Evolutionary conservation across 345 rosid genomes (phyloP).

Genomic region (Lepidium aucheri): DNA sequence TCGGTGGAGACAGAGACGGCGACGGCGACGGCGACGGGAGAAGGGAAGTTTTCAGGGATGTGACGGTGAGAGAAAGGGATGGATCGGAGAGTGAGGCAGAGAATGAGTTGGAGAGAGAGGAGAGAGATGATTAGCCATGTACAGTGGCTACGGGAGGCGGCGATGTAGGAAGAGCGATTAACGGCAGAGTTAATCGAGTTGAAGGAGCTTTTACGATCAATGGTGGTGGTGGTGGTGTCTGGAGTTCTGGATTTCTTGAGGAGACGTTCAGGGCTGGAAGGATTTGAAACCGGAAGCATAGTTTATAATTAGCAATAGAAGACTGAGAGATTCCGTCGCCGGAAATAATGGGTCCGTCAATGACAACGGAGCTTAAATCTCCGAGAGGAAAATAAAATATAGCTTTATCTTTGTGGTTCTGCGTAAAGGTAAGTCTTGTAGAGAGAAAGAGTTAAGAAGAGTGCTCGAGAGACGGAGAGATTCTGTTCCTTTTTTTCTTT

Average conservation of each 20-base stretch:
- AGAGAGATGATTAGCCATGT: conserved; percentile 52
- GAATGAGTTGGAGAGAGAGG: conserved; percentile 52
- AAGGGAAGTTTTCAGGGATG: conserved; percentile 23
- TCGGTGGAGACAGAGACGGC: not conserved
- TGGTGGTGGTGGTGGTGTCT: conserved; percentile 12
- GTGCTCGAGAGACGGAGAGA: conserved; percentile 21
- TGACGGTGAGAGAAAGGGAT: conserved; percentile 33
- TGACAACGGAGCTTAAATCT: conserved; percentile 7
- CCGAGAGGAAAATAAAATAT: not conserved
- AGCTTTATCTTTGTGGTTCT: conserved; percentile 14
- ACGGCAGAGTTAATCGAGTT: conserved; percentile 22
- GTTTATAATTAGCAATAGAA: not conserved
- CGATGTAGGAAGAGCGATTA: conserved; percentile 29
- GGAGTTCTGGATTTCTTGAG: conserved; percentile 28
- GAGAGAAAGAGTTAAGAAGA: conserved; percentile 6
- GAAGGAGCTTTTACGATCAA: conserved; percentile 38
- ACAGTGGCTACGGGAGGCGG: conserved; percentile 37
- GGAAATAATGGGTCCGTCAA: conserved; percentile 19
- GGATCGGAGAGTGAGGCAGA: conserved; percentile 49
- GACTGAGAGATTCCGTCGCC: conserved; percentile 6
- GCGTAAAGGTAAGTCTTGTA: conserved; percentile 18
- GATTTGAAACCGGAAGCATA: conserved; percentile 49
- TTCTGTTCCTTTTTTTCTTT: not conserved
- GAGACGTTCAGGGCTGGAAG: conserved; percentile 37
- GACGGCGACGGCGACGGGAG: conserved; percentile 9